Percentiles rank a stretch among this genome's conserved stretches.
These are phyloP conservation scores for Vanderwaltozyma verrucispora DNA, from an alignment of 805 yeast genomes.

Conservation along the genomic window DNA sequence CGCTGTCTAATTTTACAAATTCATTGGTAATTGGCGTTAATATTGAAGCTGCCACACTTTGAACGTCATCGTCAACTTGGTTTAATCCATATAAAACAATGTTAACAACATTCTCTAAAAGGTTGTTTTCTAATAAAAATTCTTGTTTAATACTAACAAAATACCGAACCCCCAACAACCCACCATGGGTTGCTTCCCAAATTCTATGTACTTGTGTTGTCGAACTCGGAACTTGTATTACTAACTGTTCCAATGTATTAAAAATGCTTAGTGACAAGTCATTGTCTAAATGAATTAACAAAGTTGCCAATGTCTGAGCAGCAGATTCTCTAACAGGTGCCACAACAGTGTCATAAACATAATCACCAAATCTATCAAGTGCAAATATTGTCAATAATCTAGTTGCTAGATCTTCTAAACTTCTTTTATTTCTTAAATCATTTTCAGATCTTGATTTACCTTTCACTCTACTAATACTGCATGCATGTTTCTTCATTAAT, in stretches of 20 bases:
- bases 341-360: constrained; percentile 92
- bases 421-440: constrained; percentile 48
- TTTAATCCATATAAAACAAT: constrained; percentile 84
- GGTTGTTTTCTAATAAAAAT: constrained; percentile 45
- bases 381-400: constrained; percentile 80
- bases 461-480: constrained; percentile 71
- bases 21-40: constrained; percentile 82
- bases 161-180: constrained; percentile 85
- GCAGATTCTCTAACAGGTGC: constrained; percentile 97
- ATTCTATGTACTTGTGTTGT: constrained; percentile 30
- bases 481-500: constrained; percentile 59
- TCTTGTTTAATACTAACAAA: constrained; percentile 84
- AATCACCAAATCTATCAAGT: constrained; percentile 92
- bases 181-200: constrained; percentile 99
- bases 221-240: constrained; percentile 43
- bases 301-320: constrained; percentile 88
- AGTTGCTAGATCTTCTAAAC: constrained; percentile 81
- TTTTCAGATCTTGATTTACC: constrained; percentile 56
- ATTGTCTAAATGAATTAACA: constrained; percentile 58
- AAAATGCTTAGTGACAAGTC: constrained; percentile 53
- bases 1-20: constrained; percentile 56
- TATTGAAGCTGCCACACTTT: constrained; percentile 92
- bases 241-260: constrained; percentile 52
- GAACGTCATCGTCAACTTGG: constrained; percentile 85
- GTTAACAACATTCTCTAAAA: constrained; percentile 60